Conservation (phyloP, 2,329 filamentous ascomycete genomes). For the Fusarium azukiicola region DNA sequence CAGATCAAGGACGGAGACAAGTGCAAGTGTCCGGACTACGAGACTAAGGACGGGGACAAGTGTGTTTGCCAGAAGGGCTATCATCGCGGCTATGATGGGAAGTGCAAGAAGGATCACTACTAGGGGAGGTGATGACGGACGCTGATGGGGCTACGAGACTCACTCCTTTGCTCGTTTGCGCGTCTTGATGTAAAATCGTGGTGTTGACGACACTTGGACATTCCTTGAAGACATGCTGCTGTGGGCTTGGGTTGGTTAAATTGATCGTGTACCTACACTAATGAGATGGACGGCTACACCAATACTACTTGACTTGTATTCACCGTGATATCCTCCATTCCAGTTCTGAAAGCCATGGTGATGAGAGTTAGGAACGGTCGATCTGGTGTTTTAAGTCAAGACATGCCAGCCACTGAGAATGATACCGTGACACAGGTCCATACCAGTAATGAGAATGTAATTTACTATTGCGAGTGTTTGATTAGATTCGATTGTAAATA, state of each 20-base stretch:
- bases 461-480: too few relatives aligned
- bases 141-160: neutral
- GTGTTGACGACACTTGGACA: slow-evolving; percentile 10
- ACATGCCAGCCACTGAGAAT: too few relatives aligned
- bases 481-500: too few relatives aligned
- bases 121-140: neutral
- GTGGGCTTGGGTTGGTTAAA: neutral
- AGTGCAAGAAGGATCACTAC: slow-evolving; percentile 12
- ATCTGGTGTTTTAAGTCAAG: too few relatives aligned
- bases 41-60: neutral
- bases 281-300: neutral
- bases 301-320: neutral
- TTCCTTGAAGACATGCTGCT: slow-evolving; percentile 13
- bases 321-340: too few relatives aligned
- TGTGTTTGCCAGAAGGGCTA: slow-evolving; percentile 15
- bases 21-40: slow-evolving; percentile 11
- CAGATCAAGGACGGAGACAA: neutral
- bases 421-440: too few relatives aligned
- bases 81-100: slow-evolving; percentile 12
- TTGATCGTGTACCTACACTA: neutral
- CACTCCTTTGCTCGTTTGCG: slow-evolving; percentile 2
- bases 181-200: neutral
- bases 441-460: too few relatives aligned
- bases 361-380: too few relatives aligned
- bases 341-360: too few relatives aligned